Evolutionary conservation across 148 eudicot genomes (phyloP).

Genomic region (Rhododendron molle): DNA sequence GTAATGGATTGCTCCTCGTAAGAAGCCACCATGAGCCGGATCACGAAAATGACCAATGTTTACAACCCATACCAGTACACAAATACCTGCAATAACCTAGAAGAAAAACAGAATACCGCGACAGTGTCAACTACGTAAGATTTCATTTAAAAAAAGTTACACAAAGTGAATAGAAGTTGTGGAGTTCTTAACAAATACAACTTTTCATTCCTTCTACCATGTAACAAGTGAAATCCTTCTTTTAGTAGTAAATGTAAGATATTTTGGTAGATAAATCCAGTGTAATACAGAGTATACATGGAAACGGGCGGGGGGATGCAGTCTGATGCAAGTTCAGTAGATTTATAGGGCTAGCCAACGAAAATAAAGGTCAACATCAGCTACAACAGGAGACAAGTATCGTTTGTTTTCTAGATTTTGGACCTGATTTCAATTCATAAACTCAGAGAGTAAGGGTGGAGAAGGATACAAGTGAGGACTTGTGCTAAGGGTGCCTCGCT

Average conservation of each 20-base stretch:
- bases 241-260: not conserved
- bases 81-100: conserved; percentile 97
- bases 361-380: not conserved
- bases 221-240: not conserved
- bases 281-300: not conserved
- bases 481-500: not conserved
- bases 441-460: not conserved
- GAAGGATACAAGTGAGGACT: conserved; percentile 1
- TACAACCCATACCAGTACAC: conserved; percentile 94
- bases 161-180: not conserved
- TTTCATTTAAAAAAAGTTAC: not conserved
- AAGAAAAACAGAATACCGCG: conserved; percentile 15
- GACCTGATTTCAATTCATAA: not conserved
- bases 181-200: not conserved
- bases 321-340: not conserved
- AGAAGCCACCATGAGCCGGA: conserved; percentile 96
- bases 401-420: not conserved
- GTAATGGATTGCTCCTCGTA: conserved; percentile 95
- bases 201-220: not conserved
- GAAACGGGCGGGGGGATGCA: not conserved
- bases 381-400: not conserved
- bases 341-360: not conserved
- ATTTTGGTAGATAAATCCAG: not conserved
- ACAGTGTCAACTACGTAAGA: not conserved
- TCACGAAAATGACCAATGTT: conserved; percentile 97